These are phyloP conservation scores for Pythium pectinolyticum DNA, from an alignment of 352 stramenopile species.

Conservation along the genomic window DNA sequence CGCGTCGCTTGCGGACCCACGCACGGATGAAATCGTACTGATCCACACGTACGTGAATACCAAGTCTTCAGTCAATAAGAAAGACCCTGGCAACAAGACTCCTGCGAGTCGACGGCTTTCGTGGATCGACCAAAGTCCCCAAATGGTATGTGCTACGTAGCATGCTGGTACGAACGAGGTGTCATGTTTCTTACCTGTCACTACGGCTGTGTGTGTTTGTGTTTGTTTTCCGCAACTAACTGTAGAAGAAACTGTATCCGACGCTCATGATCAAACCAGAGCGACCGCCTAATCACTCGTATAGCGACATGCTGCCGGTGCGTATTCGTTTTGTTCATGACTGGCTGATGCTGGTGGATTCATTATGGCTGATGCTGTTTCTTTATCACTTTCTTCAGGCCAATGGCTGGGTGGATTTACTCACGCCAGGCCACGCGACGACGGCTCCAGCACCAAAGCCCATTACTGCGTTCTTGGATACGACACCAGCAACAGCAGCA, in stretches of 20 bases:
- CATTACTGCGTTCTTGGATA: constrained; percentile 25
- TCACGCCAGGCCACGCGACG: constrained; percentile 2
- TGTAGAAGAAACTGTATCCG: constrained; percentile 57
- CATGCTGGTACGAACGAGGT: not conserved
- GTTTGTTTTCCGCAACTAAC: not conserved
- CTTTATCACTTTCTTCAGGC: constrained; percentile 28
- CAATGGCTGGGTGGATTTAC: constrained; percentile 71
- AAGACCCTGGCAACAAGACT: constrained; percentile 29
- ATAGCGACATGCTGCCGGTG: constrained; percentile 74
- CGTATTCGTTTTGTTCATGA: constrained; percentile 8
- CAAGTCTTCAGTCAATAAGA: constrained; percentile 28
- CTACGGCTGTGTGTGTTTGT: not conserved
- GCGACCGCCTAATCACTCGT: constrained; percentile 71
- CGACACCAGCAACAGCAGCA: not conserved
- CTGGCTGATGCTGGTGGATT: not conserved
- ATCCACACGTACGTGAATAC: constrained; percentile 81
- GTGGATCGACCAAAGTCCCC: constrained; percentile 70
- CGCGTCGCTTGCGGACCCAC: constrained; percentile 37
- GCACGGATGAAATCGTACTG: constrained; percentile 70
- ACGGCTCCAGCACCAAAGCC: not conserved
- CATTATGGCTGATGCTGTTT: not conserved
- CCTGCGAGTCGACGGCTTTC: constrained; percentile 37
- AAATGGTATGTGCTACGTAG: constrained; percentile 44
- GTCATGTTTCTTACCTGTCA: not conserved
- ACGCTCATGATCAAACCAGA: constrained; percentile 59